Percentiles rank a stretch among this genome's conserved stretches.
phyloP scores from a whole-genome alignment of 2,329 filamentous ascomycete genomes.

The Magnaporthales sp. region DNA sequence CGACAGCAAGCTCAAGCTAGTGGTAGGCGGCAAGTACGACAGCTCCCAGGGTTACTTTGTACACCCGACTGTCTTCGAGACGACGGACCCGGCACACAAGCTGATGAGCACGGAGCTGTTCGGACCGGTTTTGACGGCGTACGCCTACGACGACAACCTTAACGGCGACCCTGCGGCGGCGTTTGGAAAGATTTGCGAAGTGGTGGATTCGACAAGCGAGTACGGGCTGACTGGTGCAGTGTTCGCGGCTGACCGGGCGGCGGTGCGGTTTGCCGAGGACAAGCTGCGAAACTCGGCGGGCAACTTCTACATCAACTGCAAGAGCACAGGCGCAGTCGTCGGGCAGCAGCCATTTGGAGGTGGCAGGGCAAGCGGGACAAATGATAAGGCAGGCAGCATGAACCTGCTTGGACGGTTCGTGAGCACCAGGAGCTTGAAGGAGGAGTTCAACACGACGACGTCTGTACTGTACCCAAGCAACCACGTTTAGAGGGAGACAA shows the following conservation, averaged over 20 bases:
- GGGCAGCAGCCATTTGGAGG: conserved; percentile 49
- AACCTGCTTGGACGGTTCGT: conserved; percentile 41
- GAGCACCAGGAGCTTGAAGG: conserved; percentile 47
- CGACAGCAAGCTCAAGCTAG: conserved; percentile 31
- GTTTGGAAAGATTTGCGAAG: conserved; percentile 42
- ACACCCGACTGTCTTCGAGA: conserved; percentile 36
- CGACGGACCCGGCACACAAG: conserved; percentile 29
- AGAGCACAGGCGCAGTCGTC: conserved; percentile 46
- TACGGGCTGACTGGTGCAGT: conserved; percentile 49
- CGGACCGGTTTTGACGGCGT: conserved; percentile 34
- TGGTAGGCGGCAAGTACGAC: conserved; percentile 35
- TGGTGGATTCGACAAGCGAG: conserved; percentile 63
- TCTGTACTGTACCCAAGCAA: conserved; percentile 65
- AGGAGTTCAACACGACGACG: conserved; percentile 60
- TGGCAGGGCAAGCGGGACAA: conserved; percentile 41
- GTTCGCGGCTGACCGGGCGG: conserved; percentile 38
- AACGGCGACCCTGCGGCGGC: conserved; percentile 26
- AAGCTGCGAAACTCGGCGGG: conserved; percentile 43
- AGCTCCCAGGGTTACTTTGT: conserved; percentile 33
- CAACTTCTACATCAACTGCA: conserved; percentile 51
- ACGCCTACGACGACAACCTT: conserved; percentile 36
- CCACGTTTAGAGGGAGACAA: conserved; percentile 34
- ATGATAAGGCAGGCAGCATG: conserved; percentile 47
- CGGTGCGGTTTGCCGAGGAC: conserved; percentile 40
- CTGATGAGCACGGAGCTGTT: conserved; percentile 39